A percentile compares a stretch with the other conserved stretches of the same genome.
These are phyloP conservation scores for Fusarium sp. DNA, from an alignment of 2,329 filamentous ascomycete species.

Conservation along the genomic window DNA sequence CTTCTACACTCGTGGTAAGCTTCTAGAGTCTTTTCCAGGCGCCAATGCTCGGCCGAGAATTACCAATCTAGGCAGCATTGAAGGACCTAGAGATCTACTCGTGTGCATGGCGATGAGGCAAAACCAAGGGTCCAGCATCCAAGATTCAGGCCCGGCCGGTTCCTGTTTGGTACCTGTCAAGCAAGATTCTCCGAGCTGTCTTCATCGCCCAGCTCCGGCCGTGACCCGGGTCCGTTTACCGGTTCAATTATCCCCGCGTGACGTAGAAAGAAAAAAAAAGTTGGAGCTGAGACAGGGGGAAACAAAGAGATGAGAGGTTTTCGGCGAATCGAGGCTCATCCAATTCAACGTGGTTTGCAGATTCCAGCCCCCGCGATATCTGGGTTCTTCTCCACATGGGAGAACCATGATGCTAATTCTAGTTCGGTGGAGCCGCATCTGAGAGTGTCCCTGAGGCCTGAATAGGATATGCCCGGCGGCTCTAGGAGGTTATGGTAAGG, in stretches of 20 bases:
- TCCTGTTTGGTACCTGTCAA: slow-evolving; percentile 20
- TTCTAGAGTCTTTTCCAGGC: not conserved
- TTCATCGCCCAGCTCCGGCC: slow-evolving; percentile 1
- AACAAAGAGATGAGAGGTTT: not conserved
- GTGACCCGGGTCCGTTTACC: slow-evolving; percentile 10
- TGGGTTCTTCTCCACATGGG: slow-evolving; percentile 21
- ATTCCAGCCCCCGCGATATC: slow-evolving; percentile 16
- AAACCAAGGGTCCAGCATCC: not conserved
- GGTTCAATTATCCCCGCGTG: slow-evolving; percentile 34
- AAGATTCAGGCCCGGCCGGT: not conserved
- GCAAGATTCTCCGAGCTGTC: slow-evolving; percentile 24
- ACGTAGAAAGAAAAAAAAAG: slow-evolving; percentile 35
- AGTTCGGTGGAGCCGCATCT: slow-evolving; percentile 2
- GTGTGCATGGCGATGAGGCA: not conserved
- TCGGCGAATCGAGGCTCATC: slow-evolving; percentile 27
- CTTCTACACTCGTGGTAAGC: not conserved
- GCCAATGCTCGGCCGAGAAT: not conserved
- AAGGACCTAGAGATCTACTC: not conserved
- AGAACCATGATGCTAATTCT: slow-evolving; percentile 36
- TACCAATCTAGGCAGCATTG: not conserved
- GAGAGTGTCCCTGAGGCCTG: not conserved
- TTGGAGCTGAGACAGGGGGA: not conserved
- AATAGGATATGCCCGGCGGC: slow-evolving; percentile 32
- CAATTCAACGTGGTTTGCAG: slow-evolving; percentile 28
- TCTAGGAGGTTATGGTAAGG: slow-evolving; percentile 12